phyloP scores from a whole-genome alignment of 208 protist species.

The Trypanosoma melophagium region DNA sequence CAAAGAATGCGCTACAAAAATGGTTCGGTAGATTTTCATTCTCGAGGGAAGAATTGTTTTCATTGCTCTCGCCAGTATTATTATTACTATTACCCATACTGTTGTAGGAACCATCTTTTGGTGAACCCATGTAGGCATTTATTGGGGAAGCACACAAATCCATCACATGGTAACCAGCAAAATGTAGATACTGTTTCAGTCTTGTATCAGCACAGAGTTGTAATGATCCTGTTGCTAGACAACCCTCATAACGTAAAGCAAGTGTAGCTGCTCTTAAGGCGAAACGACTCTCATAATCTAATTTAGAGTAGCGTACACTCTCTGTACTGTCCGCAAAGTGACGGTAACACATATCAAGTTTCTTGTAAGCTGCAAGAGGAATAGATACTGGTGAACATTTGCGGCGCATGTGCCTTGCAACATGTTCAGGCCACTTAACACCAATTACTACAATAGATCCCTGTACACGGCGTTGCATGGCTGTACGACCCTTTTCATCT shows the following conservation, averaged over 20 bases:
- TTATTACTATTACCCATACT: not conserved
- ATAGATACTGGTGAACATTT: constrained; percentile 63
- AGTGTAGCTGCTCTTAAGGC: constrained; percentile 61
- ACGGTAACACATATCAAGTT: constrained; percentile 63
- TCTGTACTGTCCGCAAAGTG: constrained; percentile 38
- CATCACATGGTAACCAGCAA: constrained; percentile 75
- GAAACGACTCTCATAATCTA: constrained; percentile 29
- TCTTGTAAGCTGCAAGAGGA: constrained; percentile 62
- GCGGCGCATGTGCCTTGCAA: constrained; percentile 15
- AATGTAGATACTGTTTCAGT: constrained; percentile 83
- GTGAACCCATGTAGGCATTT: constrained; percentile 83
- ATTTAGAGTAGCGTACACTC: constrained; percentile 27
- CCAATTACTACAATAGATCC: constrained; percentile 61
- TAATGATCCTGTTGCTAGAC: constrained; percentile 74
- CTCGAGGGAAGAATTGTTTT: constrained; percentile 17
- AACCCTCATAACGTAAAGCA: constrained; percentile 76
- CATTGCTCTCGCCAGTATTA: not conserved
- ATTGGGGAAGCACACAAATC: constrained; percentile 88
- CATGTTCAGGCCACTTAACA: constrained; percentile 47
- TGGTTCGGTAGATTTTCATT: constrained; percentile 55
- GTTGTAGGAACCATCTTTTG: constrained; percentile 20
- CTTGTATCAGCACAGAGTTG: constrained; percentile 85
- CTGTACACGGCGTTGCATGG: constrained; percentile 48
- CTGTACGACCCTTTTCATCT: constrained; percentile 45
- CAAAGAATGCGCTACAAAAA: constrained; percentile 86